Base-by-base conservation (phyloP, 306 rosid species). In the Vachellia collinsii region DNA sequence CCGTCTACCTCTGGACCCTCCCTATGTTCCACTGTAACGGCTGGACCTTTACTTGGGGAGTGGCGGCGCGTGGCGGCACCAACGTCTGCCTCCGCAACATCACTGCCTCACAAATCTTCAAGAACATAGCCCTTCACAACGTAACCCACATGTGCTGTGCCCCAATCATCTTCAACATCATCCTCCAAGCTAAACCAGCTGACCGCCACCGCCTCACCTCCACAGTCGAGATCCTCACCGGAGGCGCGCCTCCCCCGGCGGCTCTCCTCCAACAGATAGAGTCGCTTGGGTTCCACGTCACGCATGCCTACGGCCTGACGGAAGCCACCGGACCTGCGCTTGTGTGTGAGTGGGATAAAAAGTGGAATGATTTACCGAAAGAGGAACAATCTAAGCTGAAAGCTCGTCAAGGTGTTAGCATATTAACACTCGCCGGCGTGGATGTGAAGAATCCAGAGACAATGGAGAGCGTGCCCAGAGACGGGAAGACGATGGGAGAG, bases 111-210 rank as follows among this genome's bases (percentile, higher is more conserved):
- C 88, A 94, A 70, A 94, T 94, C 19, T 90, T 88, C 81, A 80
- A 80, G 0, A 91, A 72, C 84, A 85, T 94, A 13, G 70, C 50
- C 6, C 42, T 73, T 39, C 93, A 93, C 66, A 72, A 80, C 1
- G 99, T 91, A 23, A 93, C 99, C 4, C 99, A 93, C 81, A 94
- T 94, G 99, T 94, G 99, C 59, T 94, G 97, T 6, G 99, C 99
- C 0, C 99, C 99, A 0, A 90, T 94, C 8, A 74, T 94, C 8
- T 94, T 94, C 86, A 91, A 88, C 81, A 85, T 91, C 62, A 82
- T 94, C 13, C 72, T 94, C 0, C 94, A 87, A 4, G 93, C 94
- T 1, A 84, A 88, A 11, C 39, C 67, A 1, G 63, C 63, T 0
- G 92, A 90, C 1, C 77, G 83, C 7, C 66, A 54, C 4, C 10